A percentile compares a stretch with the other conserved stretches of the same genome.
These are phyloP conservation scores for Colletotrichum truncatum DNA, from an alignment of 2,329 filamentous ascomycete species.

Conservation along the genomic window DNA sequence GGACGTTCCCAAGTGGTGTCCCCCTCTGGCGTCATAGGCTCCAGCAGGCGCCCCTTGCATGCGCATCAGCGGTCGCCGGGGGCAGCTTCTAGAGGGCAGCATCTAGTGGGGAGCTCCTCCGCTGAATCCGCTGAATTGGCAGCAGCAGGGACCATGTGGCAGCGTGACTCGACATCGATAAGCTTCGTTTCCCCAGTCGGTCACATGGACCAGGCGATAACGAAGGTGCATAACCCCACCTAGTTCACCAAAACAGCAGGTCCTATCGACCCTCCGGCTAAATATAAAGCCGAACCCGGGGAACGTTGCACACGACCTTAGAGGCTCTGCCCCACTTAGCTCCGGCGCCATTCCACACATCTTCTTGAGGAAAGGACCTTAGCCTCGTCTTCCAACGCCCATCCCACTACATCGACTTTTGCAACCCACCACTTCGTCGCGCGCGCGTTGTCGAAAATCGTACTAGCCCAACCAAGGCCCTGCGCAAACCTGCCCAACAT, in stretches of 20 bases:
- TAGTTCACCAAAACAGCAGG: neutral
- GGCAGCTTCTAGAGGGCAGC: slow-evolving; percentile 16
- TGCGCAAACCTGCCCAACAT: slow-evolving; percentile 1
- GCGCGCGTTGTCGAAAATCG: neutral
- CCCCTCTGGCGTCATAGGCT: slow-evolving; percentile 30
- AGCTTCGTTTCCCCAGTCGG: slow-evolving; percentile 21
- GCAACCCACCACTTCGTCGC: neutral
- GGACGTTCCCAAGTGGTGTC: neutral
- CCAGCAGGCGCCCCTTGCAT: slow-evolving; percentile 24
- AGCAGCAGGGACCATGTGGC: slow-evolving; percentile 29
- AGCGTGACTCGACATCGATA: slow-evolving; percentile 26
- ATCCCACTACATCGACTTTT: neutral
- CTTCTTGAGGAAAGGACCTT: slow-evolving; percentile 12
- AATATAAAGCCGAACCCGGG: slow-evolving; percentile 17
- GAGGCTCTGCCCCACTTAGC: slow-evolving; percentile 20
- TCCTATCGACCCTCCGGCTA: neutral
- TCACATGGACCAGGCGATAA: slow-evolving; percentile 28
- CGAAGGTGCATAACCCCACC: slow-evolving; percentile 12
- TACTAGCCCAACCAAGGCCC: neutral
- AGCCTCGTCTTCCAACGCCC: slow-evolving; percentile 5
- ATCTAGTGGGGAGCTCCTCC: slow-evolving; percentile 22
- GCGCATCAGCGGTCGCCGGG: slow-evolving; percentile 14
- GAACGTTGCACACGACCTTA: neutral
- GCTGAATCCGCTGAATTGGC: slow-evolving; percentile 22
- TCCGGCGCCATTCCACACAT: slow-evolving; percentile 21